Evolutionary conservation across 202 grass and related monocot genomes (phyloP).

Genomic region (Elaeis oleifera): DNA sequence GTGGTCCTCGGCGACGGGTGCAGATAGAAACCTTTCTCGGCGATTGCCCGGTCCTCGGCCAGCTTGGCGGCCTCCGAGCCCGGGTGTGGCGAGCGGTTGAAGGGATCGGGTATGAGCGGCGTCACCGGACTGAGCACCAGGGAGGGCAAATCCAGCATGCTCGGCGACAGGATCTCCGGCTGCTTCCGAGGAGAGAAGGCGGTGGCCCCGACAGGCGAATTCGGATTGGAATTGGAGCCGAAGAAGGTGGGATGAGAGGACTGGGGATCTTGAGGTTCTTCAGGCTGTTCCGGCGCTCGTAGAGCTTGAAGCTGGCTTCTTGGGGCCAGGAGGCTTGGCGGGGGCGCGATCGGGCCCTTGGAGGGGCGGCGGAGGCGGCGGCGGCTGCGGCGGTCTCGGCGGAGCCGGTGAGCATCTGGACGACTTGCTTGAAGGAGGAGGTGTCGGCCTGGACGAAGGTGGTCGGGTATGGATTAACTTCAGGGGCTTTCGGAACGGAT

Average conservation of each 20-base stretch:
- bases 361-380: background rate
- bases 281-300: conserved; percentile 10
- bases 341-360: background rate
- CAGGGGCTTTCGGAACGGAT: background rate
- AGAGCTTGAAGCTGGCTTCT: conserved; percentile 13
- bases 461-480: background rate
- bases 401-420: conserved; percentile 13
- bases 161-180: conserved; percentile 13
- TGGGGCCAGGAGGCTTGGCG: conserved; percentile 9
- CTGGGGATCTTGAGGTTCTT: conserved; percentile 15
- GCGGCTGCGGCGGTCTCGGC: background rate
- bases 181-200: conserved; percentile 10
- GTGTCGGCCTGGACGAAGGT: conserved; percentile 18
- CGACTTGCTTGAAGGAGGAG: conserved; percentile 16
- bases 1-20: conserved; percentile 1
- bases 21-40: conserved; percentile 10
- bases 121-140: conserved; percentile 13
- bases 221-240: background rate
- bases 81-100: conserved; percentile 2
- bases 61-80: conserved; percentile 3
- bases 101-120: conserved; percentile 15
- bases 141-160: conserved; percentile 10
- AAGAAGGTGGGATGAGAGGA: background rate
- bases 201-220: background rate
- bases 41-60: conserved; percentile 18